phyloP scores from a whole-genome alignment of 805 yeast genomes.

The Suhomyces tanzawaensis region DNA sequence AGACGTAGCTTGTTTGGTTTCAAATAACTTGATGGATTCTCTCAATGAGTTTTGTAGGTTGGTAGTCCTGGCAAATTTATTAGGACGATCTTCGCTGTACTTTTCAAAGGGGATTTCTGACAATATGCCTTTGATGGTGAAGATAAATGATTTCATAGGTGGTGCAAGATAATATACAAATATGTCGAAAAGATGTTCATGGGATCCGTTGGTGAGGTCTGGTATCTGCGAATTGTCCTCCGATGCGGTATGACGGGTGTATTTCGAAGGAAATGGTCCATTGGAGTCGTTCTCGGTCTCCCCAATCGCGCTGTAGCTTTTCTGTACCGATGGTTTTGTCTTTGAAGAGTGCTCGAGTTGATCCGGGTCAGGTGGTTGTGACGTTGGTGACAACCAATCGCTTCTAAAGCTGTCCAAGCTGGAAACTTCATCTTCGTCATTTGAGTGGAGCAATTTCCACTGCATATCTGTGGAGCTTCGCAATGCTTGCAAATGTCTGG shows the following conservation, averaged over 20 bases:
- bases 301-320: too few species aligned
- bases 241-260: neutral
- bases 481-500: slow-evolving; percentile 63
- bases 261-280: too few species aligned
- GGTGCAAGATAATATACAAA: slow-evolving; percentile 73
- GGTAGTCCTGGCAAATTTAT: slow-evolving; percentile 37
- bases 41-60: slow-evolving; percentile 47
- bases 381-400: too few species aligned
- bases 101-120: slow-evolving; percentile 56
- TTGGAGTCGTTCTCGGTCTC: too few species aligned
- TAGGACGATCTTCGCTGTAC: slow-evolving; percentile 19
- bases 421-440: slow-evolving; percentile 8
- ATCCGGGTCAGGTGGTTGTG: too few species aligned
- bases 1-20: slow-evolving; percentile 55
- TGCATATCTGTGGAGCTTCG: slow-evolving; percentile 68
- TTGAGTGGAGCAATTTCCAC: slow-evolving; percentile 47
- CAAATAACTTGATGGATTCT: slow-evolving; percentile 54
- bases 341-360: too few species aligned
- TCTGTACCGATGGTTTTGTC: too few species aligned
- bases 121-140: slow-evolving; percentile 61
- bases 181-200: slow-evolving; percentile 54
- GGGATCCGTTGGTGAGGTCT: neutral
- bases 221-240: neutral
- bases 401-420: slow-evolving; percentile 25
- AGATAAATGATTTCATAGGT: slow-evolving; percentile 62